A percentile compares a stretch with the other conserved stretches of the same genome.
Conservation (phyloP, 2,329 filamentous ascomycete genomes). For the Madurella fahalii region DNA sequence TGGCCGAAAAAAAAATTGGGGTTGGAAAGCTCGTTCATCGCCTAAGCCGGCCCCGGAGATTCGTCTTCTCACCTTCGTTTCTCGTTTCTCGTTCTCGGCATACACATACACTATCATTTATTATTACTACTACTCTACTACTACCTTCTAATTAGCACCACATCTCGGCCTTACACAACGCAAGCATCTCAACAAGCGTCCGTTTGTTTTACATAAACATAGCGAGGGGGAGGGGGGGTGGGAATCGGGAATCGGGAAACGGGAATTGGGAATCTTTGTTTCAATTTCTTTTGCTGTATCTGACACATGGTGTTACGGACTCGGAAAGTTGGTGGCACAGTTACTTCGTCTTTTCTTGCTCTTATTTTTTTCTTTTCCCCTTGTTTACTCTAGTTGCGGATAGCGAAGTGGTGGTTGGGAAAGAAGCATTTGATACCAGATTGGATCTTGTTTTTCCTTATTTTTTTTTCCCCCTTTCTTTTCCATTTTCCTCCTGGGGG, state of each 20-base stretch:
- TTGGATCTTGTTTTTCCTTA: neutral
- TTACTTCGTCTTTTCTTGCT: constrained; percentile 1
- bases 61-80: neutral
- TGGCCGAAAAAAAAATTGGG: no score
- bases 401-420: neutral
- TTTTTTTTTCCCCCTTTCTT: no score
- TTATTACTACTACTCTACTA: no score
- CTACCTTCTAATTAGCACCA: no score
- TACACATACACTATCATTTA: neutral
- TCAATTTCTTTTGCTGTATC: neutral
- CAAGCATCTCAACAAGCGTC: no score
- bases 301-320: neutral
- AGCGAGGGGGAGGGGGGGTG: neutral
- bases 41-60: neutral
- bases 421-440: constrained; percentile 13
- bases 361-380: neutral
- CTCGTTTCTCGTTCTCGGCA: neutral
- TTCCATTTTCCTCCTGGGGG: neutral
- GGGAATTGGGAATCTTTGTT: neutral
- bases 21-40: neutral
- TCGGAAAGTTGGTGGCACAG: neutral
- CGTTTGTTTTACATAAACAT: neutral
- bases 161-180: no score
- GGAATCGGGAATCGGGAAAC: neutral
- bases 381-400: no score